Conservation (phyloP, 2,329 filamentous ascomycete species). For the Meredithiella fracta region DNA sequence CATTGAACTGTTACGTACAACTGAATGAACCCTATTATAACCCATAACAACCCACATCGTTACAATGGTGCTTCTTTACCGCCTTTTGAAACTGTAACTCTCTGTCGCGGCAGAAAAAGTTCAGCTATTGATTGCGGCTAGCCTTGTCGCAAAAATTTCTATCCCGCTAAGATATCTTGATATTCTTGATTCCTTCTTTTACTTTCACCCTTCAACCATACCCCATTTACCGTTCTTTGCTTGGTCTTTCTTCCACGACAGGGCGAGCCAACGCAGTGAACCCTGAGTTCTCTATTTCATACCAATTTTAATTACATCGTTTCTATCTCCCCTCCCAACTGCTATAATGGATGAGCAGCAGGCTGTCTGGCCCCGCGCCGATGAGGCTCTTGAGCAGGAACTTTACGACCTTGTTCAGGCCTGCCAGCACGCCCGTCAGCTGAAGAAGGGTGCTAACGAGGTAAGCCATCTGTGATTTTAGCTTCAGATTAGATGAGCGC, state of each 20-base stretch:
- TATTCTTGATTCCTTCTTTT: conserved; percentile 11
- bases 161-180: not conserved
- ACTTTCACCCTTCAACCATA: conserved; percentile 1
- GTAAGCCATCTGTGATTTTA: conserved; percentile 18
- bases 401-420: conserved; percentile 71
- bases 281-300: conserved; percentile 28
- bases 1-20: not conserved
- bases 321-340: not conserved
- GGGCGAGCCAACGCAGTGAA: conserved; percentile 48
- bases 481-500: too few species aligned
- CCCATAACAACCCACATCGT: not conserved
- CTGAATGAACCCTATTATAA: not conserved
- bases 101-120: conserved; percentile 12
- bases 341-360: conserved; percentile 11
- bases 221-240: conserved; percentile 14
- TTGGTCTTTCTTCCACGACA: conserved; percentile 20
- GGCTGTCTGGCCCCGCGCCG: conserved; percentile 54
- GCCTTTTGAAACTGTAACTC: not conserved
- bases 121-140: conserved; percentile 12
- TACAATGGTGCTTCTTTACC: not conserved
- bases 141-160: conserved; percentile 12
- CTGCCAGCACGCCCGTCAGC: conserved; percentile 50
- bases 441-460: conserved; percentile 83
- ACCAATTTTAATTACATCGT: not conserved
- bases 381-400: conserved; percentile 59